Evolutionary conservation across 2,329 filamentous ascomycete species (phyloP).

Genomic region (Clonostachys chloroleuca): DNA sequence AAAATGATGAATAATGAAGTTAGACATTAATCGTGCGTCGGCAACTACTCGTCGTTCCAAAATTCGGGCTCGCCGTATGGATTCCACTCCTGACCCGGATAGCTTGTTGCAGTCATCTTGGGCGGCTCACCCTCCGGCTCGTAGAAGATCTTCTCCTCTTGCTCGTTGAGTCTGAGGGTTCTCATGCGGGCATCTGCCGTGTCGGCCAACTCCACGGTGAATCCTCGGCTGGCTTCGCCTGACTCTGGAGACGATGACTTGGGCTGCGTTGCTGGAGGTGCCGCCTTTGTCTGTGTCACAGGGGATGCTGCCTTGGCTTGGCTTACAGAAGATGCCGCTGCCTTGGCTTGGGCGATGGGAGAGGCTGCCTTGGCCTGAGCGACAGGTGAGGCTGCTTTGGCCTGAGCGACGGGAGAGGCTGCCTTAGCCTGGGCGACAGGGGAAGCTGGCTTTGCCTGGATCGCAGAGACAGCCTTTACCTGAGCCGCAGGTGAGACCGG

Average conservation of each 20-base stretch:
- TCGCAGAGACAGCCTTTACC: too few relatives aligned
- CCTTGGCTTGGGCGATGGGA: neutral
- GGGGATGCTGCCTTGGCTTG: neutral
- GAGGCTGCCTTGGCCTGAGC: neutral
- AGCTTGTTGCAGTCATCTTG: slow-evolving; percentile 63
- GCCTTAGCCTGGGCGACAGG: too few relatives aligned
- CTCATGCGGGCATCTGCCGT: slow-evolving; percentile 39
- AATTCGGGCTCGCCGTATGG: slow-evolving; percentile 37
- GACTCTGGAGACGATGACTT: too few relatives aligned
- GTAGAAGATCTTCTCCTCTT: slow-evolving; percentile 51
- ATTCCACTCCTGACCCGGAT: slow-evolving; percentile 69
- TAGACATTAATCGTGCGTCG: neutral
- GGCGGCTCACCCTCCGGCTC: slow-evolving; percentile 33
- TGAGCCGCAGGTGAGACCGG: too few relatives aligned
- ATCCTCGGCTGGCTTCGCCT: too few relatives aligned
- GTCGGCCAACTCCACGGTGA: slow-evolving; percentile 28
- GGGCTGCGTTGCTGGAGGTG: neutral
- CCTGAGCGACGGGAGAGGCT: too few relatives aligned
- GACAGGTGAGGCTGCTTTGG: too few relatives aligned
- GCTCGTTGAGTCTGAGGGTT: slow-evolving; percentile 32
- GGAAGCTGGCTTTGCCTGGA: too few relatives aligned
- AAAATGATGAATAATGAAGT: neutral
- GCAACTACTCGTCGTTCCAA: slow-evolving; percentile 7
- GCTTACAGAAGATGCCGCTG: neutral
- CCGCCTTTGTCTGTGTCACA: neutral